Evolutionary conservation across 306 rosid species (phyloP).

Genomic region (Lupinus albus): DNA sequence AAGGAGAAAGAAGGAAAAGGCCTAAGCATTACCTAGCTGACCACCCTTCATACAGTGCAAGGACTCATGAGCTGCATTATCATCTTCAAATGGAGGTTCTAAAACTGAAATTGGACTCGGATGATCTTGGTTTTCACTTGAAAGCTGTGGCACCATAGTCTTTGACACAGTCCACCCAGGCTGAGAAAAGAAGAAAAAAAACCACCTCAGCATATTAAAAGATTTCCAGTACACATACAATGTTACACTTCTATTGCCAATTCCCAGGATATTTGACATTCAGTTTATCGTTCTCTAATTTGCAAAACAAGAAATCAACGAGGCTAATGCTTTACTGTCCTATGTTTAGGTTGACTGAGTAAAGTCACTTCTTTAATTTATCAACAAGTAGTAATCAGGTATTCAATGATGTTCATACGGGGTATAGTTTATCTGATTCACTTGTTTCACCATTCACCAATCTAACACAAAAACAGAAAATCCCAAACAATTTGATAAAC

Average conservation of each 20-base stretch:
- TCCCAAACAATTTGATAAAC: constrained; percentile 18
- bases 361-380: constrained; percentile 18
- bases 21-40: constrained; percentile 54
- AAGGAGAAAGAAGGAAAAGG: not conserved
- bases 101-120: constrained; percentile 95
- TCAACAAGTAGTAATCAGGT: constrained; percentile 11
- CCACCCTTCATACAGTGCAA: constrained; percentile 55
- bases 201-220: constrained; percentile 30
- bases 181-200: constrained; percentile 51
- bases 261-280: not conserved
- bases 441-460: constrained; percentile 28
- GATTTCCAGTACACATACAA: constrained; percentile 21
- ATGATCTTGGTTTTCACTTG: constrained; percentile 74
- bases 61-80: constrained; percentile 50
- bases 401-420: constrained; percentile 20
- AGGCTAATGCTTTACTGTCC: constrained; percentile 18
- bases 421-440: constrained; percentile 1
- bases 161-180: constrained; percentile 51
- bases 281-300: constrained; percentile 30
- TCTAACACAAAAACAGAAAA: not conserved
- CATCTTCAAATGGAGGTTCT: constrained; percentile 82
- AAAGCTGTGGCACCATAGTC: constrained; percentile 50
- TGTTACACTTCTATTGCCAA: constrained; percentile 1
- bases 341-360: constrained; percentile 21
- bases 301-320: constrained; percentile 18